Conservation (phyloP, 1,284 basidiomycete genomes). For the Pseudozyma pruni region DNA sequence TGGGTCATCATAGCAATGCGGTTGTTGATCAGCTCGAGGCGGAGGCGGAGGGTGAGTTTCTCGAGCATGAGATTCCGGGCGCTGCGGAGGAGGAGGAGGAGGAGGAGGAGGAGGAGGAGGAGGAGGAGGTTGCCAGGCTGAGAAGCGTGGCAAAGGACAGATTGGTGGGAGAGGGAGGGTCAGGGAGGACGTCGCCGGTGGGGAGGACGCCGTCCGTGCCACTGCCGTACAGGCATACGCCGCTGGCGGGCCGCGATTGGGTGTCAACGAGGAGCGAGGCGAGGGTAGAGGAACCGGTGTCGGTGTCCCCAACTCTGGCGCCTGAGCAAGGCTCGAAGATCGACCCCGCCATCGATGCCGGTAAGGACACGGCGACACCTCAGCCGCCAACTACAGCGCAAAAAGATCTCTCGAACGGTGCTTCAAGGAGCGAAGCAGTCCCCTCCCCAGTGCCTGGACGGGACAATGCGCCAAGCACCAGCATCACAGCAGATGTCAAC, state of each 20-base stretch:
- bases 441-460: too few species aligned
- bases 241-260: conserved; percentile 1
- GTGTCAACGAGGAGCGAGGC: too few species aligned
- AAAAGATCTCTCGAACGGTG: neutral
- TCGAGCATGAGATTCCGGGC: conserved; percentile 22
- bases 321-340: too few species aligned
- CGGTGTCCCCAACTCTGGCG: neutral
- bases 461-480: too few species aligned
- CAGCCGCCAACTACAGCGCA: too few species aligned
- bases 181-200: conserved; percentile 18
- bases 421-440: neutral
- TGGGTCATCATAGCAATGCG: conserved; percentile 23
- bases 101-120: neutral
- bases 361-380: too few species aligned
- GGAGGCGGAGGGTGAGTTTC: conserved; percentile 25
- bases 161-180: neutral
- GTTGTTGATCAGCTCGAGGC: conserved; percentile 38
- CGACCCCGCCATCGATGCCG: too few species aligned
- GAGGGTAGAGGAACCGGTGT: too few species aligned
- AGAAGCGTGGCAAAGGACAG: too few species aligned
- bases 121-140: neutral
- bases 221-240: conserved; percentile 32
- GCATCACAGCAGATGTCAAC: neutral
- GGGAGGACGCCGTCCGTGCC: conserved; percentile 14
- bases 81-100: neutral